These are phyloP conservation scores for Pisolithus albus DNA, from an alignment of 768 basidiomycete genomes.

Conservation along the genomic window DNA sequence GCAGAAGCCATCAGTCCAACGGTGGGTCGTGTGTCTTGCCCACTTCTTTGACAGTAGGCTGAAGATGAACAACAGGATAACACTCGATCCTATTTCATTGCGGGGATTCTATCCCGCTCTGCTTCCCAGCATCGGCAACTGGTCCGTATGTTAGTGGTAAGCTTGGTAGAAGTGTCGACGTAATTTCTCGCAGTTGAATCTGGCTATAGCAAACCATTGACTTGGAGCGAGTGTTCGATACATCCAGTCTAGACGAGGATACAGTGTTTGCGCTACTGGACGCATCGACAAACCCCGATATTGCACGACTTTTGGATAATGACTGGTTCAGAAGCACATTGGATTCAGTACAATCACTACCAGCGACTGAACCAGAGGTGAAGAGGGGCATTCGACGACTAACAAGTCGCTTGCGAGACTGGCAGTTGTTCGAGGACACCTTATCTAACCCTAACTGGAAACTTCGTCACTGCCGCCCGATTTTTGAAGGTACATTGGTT, in stretches of 20 bases:
- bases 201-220: conserved; percentile 50
- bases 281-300: conserved; percentile 58
- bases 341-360: conserved; percentile 26
- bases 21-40: conserved; percentile 33
- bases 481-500: conserved; percentile 56
- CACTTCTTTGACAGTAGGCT: not conserved
- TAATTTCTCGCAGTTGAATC: conserved; percentile 4
- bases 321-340: conserved; percentile 44
- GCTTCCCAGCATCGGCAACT: conserved; percentile 58
- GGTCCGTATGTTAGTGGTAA: conserved; percentile 39
- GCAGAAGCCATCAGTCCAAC: conserved; percentile 49
- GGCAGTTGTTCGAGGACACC: conserved; percentile 56
- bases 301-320: conserved; percentile 47
- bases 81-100: conserved; percentile 53
- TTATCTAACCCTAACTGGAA: conserved; percentile 46
- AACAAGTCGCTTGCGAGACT: conserved; percentile 44
- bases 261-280: conserved; percentile 54
- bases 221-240: conserved; percentile 46
- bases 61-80: conserved; percentile 32
- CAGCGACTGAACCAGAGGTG: conserved; percentile 33
- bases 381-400: conserved; percentile 45
- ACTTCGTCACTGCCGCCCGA: conserved; percentile 42
- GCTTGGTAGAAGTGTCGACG: not conserved
- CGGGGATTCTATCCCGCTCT: conserved; percentile 54
- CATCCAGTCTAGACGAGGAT: conserved; percentile 44